Base-by-base conservation (phyloP, 345 rosid genomes). In the Geranium brycei region DNA sequence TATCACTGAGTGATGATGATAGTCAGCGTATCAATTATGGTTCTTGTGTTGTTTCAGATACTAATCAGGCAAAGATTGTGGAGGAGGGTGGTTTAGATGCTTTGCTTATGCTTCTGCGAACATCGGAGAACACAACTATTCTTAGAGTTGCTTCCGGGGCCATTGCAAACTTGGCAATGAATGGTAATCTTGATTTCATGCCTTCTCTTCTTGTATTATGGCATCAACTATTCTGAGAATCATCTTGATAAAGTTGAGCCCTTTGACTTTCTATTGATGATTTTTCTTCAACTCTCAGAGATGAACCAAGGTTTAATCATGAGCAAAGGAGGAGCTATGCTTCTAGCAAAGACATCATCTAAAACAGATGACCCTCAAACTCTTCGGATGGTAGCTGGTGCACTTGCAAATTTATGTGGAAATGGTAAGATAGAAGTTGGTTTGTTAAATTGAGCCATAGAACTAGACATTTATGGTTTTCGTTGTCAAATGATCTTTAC, bases 101-200 rank as follows among this genome's bases (percentile, higher is more conserved):
- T 55, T 68, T 92, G 72, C 91, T 89, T 65, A 72, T 67, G 72
- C 79, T 92, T 71, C 66, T 89, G 62, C 82, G 73, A 68, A 77
- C 88, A 47, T 89, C 98, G 57, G 79, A 79, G 53, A 87, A 84
- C 59, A 62, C 87, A 57, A 89, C 98, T 51, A 82, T 91, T 63
- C 91, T 89, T 62, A 77, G 96, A 80, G 98, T 91, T 78, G 95
- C 98, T 72, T 85, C 96, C 19, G 98, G 98, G 51, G 98, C 98
- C 69, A 83, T 91, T 62, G 98, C 98, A 55, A 91, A 91, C 78
- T 79, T 91, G 75, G 95, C 98, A 62, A 91, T 91, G 98, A 91
- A 89, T 32, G 96, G 98, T 91, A 78, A 69, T 72, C 47, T 19
- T 55, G 40, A 63, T 35, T 67, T 8, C 18, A 0, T 7, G 19